Conservation (phyloP, 2,329 filamentous ascomycete genomes). For the Penicillium sp. region DNA sequence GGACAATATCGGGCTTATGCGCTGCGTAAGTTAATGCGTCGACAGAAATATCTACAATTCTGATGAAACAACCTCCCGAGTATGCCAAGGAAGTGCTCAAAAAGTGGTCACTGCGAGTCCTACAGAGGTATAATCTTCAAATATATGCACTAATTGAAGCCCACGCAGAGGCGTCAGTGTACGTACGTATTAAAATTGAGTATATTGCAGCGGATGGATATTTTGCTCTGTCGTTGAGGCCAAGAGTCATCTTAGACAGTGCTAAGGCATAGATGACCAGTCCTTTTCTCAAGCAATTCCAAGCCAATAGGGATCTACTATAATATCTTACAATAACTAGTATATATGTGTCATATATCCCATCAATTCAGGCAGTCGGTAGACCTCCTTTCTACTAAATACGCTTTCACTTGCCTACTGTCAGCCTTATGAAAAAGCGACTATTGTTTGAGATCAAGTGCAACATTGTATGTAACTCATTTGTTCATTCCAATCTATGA, state of each 20-base stretch:
- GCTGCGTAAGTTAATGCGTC: no score
- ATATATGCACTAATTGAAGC: background rate
- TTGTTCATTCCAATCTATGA: constrained; percentile 7
- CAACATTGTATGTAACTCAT: background rate
- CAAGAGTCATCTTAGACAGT: background rate
- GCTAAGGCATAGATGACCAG: background rate
- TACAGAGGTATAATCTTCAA: background rate
- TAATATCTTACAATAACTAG: no score
- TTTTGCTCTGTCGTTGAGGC: background rate
- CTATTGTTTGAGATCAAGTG: background rate
- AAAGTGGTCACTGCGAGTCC: background rate
- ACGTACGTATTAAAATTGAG: background rate
- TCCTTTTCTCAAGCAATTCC: background rate
- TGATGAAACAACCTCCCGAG: background rate
- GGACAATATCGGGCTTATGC: background rate
- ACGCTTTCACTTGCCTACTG: no score
- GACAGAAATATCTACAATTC: background rate
- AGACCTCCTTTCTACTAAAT: no score
- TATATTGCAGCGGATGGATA: background rate
- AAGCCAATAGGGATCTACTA: no score
- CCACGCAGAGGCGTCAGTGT: background rate
- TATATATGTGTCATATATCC: no score
- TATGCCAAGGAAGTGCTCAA: background rate
- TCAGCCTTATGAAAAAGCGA: background rate
- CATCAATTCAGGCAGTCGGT: no score